Evolutionary conservation across 352 stramenopile genomes (phyloP), one percentile per base, ranked within the genome.

Genomic region (Phytophthora fragariae): DNA sequence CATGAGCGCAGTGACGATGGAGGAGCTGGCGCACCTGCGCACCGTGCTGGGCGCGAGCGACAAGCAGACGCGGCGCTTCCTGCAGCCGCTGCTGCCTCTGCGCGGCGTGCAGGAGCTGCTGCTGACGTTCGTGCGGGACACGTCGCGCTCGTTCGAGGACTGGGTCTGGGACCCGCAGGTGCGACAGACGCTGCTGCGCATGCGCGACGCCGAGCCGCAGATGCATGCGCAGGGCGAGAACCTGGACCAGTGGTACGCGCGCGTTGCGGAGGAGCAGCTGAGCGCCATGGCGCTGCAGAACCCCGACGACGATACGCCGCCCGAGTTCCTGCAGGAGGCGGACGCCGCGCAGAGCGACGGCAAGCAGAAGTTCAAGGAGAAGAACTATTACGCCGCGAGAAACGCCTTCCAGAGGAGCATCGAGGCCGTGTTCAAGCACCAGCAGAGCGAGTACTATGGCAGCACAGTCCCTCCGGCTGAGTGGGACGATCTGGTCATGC

Each of bases 101-200:
- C 75, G 72, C 6, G 79, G 88, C 7, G 86, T 94, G 46, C 88
- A 92, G 62, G 76, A 95, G 17, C 73, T 94, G 61, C 75, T 96
- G 50, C 49, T 92, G 41, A 84, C 84, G 47, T 96, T 96, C 58
- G 57, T 93, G 49, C 74, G 60, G 24, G 88, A 96, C 56, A 5
- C 55, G 17, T 86, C 79, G 37, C 80, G 83, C 14, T 78, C 79
- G 37, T 93, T 96, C 58, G 78, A 87, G 54, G 86, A 95, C 61
- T 92, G 88, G 81, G 79, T 96, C 1, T 94, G 86, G 88, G 88
- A 96, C 57, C 76, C 86, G 0, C 70, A 73, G 11, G 81, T 91
- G 31, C 88, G 79, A 10, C 75, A 91, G 50, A 77, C 91, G 21
- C 74, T 96, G 10, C 27, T 76, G 0, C 70, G 73, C 5, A 75